These are phyloP conservation scores for Penicillium crystallinum DNA, from an alignment of 495 filamentous ascomycete species.

Conservation along the genomic window DNA sequence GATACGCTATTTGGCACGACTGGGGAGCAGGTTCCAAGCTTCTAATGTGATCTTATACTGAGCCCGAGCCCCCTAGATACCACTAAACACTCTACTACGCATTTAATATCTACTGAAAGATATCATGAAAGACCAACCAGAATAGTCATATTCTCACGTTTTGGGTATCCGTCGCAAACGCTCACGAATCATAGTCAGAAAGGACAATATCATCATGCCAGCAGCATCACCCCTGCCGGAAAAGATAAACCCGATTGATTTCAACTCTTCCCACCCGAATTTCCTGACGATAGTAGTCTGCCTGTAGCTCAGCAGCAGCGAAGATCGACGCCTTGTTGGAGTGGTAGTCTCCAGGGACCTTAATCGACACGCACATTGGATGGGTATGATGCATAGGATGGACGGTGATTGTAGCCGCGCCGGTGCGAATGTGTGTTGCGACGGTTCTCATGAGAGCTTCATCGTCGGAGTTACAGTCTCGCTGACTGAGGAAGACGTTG, in stretches of 20 bases:
- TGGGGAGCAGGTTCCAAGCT: no score
- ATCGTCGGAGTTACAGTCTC: background rate
- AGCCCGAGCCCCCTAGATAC: no score
- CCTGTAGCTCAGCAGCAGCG: constrained; percentile 4
- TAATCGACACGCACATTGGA: constrained; percentile 3
- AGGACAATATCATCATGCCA: background rate
- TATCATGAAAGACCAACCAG: background rate
- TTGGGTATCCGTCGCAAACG: background rate
- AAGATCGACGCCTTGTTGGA: constrained; percentile 2
- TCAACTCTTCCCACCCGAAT: background rate
- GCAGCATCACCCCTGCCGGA: background rate
- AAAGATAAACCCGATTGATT: background rate
- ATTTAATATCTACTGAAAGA: no score
- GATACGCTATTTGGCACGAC: no score
- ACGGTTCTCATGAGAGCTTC: background rate
- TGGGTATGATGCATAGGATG: background rate
- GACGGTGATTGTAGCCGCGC: background rate
- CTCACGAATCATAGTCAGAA: background rate
- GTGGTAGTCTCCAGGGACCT: constrained; percentile 4
- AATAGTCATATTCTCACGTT: background rate
- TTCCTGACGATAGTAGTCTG: constrained; percentile 4
- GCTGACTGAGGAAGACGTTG: background rate
- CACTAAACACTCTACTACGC: no score
- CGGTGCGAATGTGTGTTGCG: background rate
- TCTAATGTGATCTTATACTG: no score